Conservation (phyloP, 2,329 filamentous ascomycete genomes). For the Xylariales sp. region DNA sequence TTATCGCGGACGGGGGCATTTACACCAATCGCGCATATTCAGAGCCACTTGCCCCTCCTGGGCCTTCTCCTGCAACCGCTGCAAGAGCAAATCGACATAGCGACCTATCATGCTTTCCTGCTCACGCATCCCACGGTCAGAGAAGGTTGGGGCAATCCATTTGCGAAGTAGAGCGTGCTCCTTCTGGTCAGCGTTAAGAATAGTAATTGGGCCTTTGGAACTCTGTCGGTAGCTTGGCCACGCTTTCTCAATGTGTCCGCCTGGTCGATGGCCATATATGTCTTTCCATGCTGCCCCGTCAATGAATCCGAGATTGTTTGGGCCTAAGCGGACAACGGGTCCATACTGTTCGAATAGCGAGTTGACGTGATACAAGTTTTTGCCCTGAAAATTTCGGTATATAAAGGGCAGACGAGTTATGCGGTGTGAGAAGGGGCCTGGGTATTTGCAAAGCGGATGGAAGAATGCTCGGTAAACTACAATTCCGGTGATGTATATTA, state of each 20-base stretch:
- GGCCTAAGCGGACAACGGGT: conserved; percentile 8
- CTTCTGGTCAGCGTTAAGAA: neutral
- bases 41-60: conserved; percentile 19
- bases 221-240: neutral
- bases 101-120: neutral
- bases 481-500: neutral
- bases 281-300: conserved; percentile 1
- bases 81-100: conserved; percentile 2
- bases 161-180: neutral
- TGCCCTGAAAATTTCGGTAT: neutral
- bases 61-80: neutral
- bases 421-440: conserved; percentile 7
- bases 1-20: no score
- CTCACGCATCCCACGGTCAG: neutral
- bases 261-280: neutral
- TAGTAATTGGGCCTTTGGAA: neutral
- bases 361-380: neutral
- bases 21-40: conserved; percentile 5
- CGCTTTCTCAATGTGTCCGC: conserved; percentile 1
- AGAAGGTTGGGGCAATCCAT: neutral
- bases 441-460: conserved; percentile 9
- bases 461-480: conserved; percentile 4
- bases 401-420: conserved; percentile 1
- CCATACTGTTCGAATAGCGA: conserved; percentile 10
- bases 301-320: conserved; percentile 6